phyloP scores from a whole-genome alignment of 768 basidiomycete genomes.

The Mycena albidolilacea region DNA sequence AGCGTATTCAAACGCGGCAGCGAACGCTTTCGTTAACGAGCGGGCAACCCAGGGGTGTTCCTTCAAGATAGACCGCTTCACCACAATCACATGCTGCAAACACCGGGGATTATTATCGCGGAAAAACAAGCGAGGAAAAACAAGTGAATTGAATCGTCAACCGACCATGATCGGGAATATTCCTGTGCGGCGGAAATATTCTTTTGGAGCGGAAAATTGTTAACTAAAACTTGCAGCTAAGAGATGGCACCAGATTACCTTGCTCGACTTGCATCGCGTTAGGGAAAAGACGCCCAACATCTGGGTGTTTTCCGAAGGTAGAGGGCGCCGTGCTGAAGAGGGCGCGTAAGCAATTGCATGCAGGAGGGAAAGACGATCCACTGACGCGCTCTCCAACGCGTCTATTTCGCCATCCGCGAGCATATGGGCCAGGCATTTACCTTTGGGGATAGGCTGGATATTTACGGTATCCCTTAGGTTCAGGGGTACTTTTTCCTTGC shows the following conservation, averaged over 20 bases:
- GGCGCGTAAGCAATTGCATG: neutral
- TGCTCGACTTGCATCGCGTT: constrained; percentile 37
- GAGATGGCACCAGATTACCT: neutral
- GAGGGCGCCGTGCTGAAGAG: constrained; percentile 34
- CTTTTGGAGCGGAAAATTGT: constrained; percentile 5
- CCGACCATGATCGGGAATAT: constrained; percentile 38
- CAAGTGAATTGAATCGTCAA: too few relatives aligned
- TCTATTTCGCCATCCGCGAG: constrained; percentile 41
- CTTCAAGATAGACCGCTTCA: constrained; percentile 38
- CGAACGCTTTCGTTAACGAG: constrained; percentile 39
- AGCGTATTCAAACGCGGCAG: constrained; percentile 36
- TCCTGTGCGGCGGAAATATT: constrained; percentile 39
- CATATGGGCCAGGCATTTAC: constrained; percentile 42
- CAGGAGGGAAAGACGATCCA: neutral
- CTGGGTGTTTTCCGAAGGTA: constrained; percentile 36
- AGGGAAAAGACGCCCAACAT: constrained; percentile 36
- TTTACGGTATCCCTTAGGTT: constrained; percentile 36
- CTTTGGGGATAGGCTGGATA: constrained; percentile 33
- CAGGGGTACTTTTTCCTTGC: constrained; percentile 39
- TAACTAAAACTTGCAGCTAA: neutral
- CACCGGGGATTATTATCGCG: neutral
- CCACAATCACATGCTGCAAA: constrained; percentile 34
- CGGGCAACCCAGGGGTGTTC: constrained; percentile 37
- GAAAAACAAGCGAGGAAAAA: neutral
- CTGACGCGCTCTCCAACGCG: constrained; percentile 38